Evolutionary conservation across 208 protist genomes (phyloP), one percentile per base, ranked within the genome.

Genomic region (Porcisia deanei): DNA sequence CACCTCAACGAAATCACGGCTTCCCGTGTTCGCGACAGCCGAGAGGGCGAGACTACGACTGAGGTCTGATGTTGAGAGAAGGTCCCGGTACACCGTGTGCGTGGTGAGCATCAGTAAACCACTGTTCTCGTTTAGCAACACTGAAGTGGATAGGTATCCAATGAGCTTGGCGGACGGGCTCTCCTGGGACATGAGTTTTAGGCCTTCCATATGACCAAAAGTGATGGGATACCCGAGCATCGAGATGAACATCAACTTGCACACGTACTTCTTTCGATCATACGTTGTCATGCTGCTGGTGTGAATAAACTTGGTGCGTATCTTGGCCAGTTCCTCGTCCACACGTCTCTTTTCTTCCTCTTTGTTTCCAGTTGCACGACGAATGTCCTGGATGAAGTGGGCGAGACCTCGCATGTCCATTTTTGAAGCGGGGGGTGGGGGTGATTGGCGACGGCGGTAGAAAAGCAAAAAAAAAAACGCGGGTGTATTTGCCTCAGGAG

Each of bases 171-270:
- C 98, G 1, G 97, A 94, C 53, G 98, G 99, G 43, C 97, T 97
- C 34, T 85, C 80, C n/a, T 91, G 90, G 8, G 97, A 91, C 60
- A 99, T 92, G 14, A 99, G 91, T 49, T 99, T 95, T 8, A 99
- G 84, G 34, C 98, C 98, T 80, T 99, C 98, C 87, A 99, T 99
- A 83, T 99, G 98, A 12, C 99, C 99, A 93, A 99, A 99, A 66
- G 99, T 98, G 43, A 99, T 90, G 30, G 99, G 98, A 86, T 99
- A 99, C 14, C 99, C 99, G 5, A 99, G 85, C 88, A 99, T 99
- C 65, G 98, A 98, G 77, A 99, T 99, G 87, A 99, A 99, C 76
- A 99, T 94, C 16, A 99, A 89, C 88, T 99, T 99, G 87, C 97
- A 99, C 41, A 99, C 96, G 85, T 99, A 99, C 86, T 99, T 99